phyloP scores from a whole-genome alignment of 2,329 filamentous ascomycete species.

The Polytolypa hystricis region DNA sequence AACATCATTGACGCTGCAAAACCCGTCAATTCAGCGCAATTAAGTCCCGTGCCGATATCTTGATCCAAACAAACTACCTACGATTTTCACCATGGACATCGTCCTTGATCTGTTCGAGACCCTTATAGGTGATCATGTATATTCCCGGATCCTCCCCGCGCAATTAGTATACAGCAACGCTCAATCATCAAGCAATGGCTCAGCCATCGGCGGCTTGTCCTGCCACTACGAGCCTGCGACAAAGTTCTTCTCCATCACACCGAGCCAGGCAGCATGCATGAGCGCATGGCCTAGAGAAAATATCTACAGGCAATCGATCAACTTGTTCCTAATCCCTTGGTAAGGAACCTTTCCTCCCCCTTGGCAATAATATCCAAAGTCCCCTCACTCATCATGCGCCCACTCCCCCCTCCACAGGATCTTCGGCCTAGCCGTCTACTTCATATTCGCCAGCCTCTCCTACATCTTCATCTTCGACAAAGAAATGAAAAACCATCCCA shows the following conservation, averaged over 20 bases:
- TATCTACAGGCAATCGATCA: slow-evolving; percentile 53
- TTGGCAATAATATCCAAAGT: neutral
- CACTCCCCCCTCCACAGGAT: neutral
- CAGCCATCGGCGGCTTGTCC: too few relatives aligned
- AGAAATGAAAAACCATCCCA: slow-evolving; percentile 65
- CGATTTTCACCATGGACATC: slow-evolving; percentile 62
- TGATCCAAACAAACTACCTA: too few relatives aligned
- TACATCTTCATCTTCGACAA: slow-evolving; percentile 78
- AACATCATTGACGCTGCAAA: too few relatives aligned
- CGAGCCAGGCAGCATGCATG: slow-evolving; percentile 23
- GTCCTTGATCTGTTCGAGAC: slow-evolving; percentile 66
- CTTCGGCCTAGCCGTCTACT: slow-evolving; percentile 47
- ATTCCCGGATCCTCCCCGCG: slow-evolving; percentile 53
- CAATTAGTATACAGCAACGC: too few relatives aligned
- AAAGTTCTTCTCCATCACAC: slow-evolving; percentile 48
- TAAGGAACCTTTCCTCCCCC: slow-evolving; percentile 31
- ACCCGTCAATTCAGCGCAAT: too few relatives aligned
- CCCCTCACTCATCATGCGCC: neutral
- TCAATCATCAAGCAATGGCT: too few relatives aligned
- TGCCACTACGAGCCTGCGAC: slow-evolving; percentile 48
- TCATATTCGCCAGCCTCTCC: slow-evolving; percentile 60
- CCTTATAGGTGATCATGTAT: slow-evolving; percentile 59
- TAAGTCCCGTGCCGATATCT: too few relatives aligned
- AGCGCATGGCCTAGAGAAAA: slow-evolving; percentile 62
- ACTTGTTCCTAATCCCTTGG: slow-evolving; percentile 67